Evolutionary conservation across 1,284 basidiomycete genomes (phyloP).

Genomic region (Inonotus hispidus): DNA sequence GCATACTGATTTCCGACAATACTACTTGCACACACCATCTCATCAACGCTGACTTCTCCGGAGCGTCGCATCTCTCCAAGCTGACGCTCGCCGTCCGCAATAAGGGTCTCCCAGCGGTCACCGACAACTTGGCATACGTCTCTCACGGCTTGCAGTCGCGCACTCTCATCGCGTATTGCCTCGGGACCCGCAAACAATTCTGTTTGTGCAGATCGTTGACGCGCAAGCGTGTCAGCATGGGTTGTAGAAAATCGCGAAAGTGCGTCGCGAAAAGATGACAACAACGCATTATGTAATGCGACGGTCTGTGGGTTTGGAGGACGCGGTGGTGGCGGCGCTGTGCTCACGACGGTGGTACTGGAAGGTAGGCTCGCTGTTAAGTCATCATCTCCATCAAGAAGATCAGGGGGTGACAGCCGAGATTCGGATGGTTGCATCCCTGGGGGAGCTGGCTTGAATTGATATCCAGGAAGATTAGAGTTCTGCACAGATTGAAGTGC

Average conservation of each 20-base stretch:
- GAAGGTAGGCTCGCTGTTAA: constrained; percentile 19
- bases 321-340: constrained; percentile 58
- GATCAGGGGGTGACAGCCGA: constrained; percentile 29
- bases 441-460: constrained; percentile 8
- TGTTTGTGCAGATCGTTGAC: constrained; percentile 71
- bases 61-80: constrained; percentile 66
- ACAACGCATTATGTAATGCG: constrained; percentile 76
- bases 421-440: constrained; percentile 28
- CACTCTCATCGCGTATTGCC: constrained; percentile 94
- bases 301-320: constrained; percentile 88
- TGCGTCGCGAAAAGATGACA: constrained; percentile 69
- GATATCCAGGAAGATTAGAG: neutral
- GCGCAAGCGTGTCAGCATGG: constrained; percentile 65
- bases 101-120: constrained; percentile 55
- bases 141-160: constrained; percentile 88
- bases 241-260: constrained; percentile 62
- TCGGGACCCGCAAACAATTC: constrained; percentile 88
- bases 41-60: constrained; percentile 84
- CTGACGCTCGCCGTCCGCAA: constrained; percentile 61
- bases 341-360: constrained; percentile 14
- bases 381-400: constrained; percentile 34
- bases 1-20: constrained; percentile 92
- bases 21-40: constrained; percentile 89
- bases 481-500: neutral
- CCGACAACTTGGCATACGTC: constrained; percentile 85